Evolutionary conservation across 2,329 filamentous ascomycete genomes (phyloP).

Genomic region (Grosmannia clavigera): DNA sequence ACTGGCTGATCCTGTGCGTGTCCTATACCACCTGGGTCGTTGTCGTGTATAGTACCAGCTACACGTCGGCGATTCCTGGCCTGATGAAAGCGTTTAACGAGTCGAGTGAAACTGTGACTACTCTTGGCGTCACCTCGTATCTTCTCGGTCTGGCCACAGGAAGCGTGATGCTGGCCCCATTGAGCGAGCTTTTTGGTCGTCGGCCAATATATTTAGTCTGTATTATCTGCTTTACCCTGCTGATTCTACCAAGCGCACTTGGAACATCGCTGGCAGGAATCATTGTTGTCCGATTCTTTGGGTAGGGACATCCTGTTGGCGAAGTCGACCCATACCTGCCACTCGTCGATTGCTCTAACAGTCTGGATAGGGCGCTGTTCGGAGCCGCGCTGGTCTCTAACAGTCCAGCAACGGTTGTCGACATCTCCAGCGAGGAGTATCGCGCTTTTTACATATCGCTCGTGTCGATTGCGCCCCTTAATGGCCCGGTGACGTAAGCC

Average conservation of each 20-base stretch:
- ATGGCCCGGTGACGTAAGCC: slow-evolving; percentile 42
- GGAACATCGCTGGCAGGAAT: slow-evolving; percentile 52
- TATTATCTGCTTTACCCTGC: slow-evolving; percentile 47
- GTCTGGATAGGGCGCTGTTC: slow-evolving; percentile 17
- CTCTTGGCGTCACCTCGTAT: slow-evolving; percentile 64
- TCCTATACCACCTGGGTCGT: slow-evolving; percentile 30
- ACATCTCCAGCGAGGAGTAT: slow-evolving; percentile 70
- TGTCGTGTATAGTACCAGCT: slow-evolving; percentile 62
- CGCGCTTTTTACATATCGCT: slow-evolving; percentile 73
- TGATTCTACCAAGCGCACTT: slow-evolving; percentile 59
- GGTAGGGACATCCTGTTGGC: slow-evolving; percentile 19
- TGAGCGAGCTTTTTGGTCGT: slow-evolving; percentile 55
- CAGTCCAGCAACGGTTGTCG: slow-evolving; percentile 68
- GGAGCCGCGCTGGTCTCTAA: slow-evolving; percentile 68
- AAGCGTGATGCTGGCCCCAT: slow-evolving; percentile 57
- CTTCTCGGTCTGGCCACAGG: slow-evolving; percentile 58
- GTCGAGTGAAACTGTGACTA: slow-evolving; percentile 38
- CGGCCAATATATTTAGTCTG: slow-evolving; percentile 53
- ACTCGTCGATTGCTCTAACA: background rate
- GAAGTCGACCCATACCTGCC: slow-evolving; percentile 3
- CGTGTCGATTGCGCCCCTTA: slow-evolving; percentile 75
- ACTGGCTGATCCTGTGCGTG: slow-evolving; percentile 27
- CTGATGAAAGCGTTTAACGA: slow-evolving; percentile 54
- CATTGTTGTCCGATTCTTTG: slow-evolving; percentile 57
- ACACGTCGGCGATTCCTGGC: slow-evolving; percentile 55